These are phyloP conservation scores for Vachellia collinsii DNA, from an alignment of 306 rosid species.

Conservation along the genomic window DNA sequence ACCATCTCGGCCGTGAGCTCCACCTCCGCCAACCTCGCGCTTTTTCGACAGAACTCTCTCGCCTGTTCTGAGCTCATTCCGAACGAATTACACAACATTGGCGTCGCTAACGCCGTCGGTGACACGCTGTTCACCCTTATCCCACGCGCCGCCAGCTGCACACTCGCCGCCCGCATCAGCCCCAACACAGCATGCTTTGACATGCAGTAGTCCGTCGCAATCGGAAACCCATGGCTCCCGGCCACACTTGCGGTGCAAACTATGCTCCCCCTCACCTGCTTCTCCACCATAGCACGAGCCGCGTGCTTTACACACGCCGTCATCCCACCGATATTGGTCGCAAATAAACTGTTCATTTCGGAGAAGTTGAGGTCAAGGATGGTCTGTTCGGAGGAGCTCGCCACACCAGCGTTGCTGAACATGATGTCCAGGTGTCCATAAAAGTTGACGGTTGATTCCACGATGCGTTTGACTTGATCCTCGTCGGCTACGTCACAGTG, in stretches of 20 bases:
- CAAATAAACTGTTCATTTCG: slow-evolving; percentile 31
- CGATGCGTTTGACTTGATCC: slow-evolving; percentile 46
- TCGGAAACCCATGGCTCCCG: not conserved
- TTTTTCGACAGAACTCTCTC: not conserved
- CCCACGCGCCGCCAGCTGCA: slow-evolving; percentile 50
- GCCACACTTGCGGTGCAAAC: slow-evolving; percentile 51
- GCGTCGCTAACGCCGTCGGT: slow-evolving; percentile 50
- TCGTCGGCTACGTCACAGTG: slow-evolving; percentile 63
- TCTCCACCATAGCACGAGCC: slow-evolving; percentile 56
- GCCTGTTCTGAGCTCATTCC: slow-evolving; percentile 8
- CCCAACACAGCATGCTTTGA: slow-evolving; percentile 63
- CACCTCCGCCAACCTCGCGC: slow-evolving; percentile 43
- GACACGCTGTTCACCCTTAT: slow-evolving; percentile 63
- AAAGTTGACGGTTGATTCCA: slow-evolving; percentile 40
- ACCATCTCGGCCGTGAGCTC: slow-evolving; percentile 39
- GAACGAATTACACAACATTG: not conserved
- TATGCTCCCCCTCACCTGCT: slow-evolving; percentile 51
- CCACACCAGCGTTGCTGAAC: slow-evolving; percentile 57
- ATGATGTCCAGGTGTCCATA: slow-evolving; percentile 53
- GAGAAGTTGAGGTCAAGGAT: slow-evolving; percentile 49
- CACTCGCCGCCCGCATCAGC: slow-evolving; percentile 48
- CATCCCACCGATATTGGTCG: slow-evolving; percentile 45
- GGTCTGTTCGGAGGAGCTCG: slow-evolving; percentile 31
- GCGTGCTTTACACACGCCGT: slow-evolving; percentile 56
- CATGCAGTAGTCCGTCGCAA: slow-evolving; percentile 42